Base-by-base conservation (phyloP, 495 filamentous ascomycete genomes). In the Schizothecium vesticola region DNA sequence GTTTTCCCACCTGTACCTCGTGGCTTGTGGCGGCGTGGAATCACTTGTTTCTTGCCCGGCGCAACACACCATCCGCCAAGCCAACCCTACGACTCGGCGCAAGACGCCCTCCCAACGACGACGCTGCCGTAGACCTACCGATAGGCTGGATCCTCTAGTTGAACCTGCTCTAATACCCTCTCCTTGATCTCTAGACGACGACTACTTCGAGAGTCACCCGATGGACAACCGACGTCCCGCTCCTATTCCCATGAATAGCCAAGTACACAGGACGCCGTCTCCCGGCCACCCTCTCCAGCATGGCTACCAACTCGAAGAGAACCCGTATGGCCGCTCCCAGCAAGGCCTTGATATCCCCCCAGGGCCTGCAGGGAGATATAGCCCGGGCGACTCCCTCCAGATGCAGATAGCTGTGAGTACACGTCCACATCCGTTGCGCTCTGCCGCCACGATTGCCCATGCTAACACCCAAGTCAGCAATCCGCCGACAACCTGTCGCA, bases 401-500 rank as follows among this genome's bases (percentile, higher is more conserved):
- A 84, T 89, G 61, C 91, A 92, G 78, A 91, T 89, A 64, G 91
- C 91, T 57, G 88, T 91, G 72, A 83, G 88, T 82, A 56, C 61
- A 63, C 12, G 19, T 12, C 43, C 62, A 62, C 16, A 9, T n/a
- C 43, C 16, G 4, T 29, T 19, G 33, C 58, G 25, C 36, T 51
- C 8, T 63, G 28, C 57, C 25, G 12, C 19, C 10, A n/a, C 10
- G 23, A 11, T 12, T 33, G 56, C n/a, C n/a, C 33, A 36, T 9
- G 31, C 74, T 74, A 59, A 74, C 65, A 23, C n/a, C 1, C 3
- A 65, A 56, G 82, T 10, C 58, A 84, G 87, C 94, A 94, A 80
- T 96, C 93, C 1, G 89, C 94, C 1, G 91, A 93, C 75, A 89
- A 91, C 72, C 80, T 89, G 19, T 86, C 85, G 70, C 89, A 90